These are phyloP conservation scores for Trypanosoma vivax DNA, from an alignment of 208 protist genomes.

Conservation along the genomic window DNA sequence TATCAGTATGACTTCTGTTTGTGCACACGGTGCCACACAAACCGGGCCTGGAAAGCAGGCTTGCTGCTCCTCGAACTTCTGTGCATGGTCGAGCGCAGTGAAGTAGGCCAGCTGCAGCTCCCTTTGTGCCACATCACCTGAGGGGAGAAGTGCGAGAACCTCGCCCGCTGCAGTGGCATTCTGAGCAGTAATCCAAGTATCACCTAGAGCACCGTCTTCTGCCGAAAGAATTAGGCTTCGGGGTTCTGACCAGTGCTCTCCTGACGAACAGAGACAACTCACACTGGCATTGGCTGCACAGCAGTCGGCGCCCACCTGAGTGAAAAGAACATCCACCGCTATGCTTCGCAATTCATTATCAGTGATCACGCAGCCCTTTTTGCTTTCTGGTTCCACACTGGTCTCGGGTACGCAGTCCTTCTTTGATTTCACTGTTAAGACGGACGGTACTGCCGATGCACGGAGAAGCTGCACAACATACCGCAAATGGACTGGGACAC, in stretches of 20 bases:
- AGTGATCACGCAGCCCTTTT: neutral
- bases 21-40: too few species aligned
- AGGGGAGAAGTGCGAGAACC: constrained; percentile 15
- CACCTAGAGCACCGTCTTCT: neutral
- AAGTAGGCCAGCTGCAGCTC: constrained; percentile 27
- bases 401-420: neutral
- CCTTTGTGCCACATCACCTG: neutral
- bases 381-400: neutral
- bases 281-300: constrained; percentile 12
- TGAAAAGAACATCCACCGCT: constrained; percentile 23
- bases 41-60: neutral
- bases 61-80: constrained; percentile 19
- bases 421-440: neutral
- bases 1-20: neutral
- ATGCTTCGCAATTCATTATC: neutral
- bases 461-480: constrained; percentile 45
- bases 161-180: constrained; percentile 6
- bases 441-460: constrained; percentile 8
- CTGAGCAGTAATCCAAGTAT: constrained; percentile 1
- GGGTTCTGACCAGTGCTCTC: constrained; percentile 5
- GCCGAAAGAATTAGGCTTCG: constrained; percentile 1
- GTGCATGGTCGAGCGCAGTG: constrained; percentile 34
- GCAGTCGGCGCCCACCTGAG: constrained; percentile 22
- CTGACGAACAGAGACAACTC: neutral
- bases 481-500: constrained; percentile 47